Conservation (phyloP, 805 yeast species). For the Nakazawaea populi region DNA sequence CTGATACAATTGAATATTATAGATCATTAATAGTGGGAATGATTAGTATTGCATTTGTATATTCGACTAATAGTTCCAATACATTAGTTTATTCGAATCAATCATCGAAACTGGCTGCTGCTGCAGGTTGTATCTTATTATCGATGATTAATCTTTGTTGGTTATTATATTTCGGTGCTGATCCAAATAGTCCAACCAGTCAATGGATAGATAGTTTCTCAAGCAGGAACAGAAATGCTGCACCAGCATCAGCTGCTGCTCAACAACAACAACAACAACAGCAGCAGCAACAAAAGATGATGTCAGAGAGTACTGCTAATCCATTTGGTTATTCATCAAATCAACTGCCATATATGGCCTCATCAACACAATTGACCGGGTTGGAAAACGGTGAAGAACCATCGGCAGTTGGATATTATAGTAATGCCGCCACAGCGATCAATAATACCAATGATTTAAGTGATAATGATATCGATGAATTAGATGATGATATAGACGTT, state of each 20-base stretch:
- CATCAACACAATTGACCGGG: conserved; percentile 55
- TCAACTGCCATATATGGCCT: conserved; percentile 14
- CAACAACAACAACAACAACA: conserved; percentile 13
- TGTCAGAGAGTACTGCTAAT: conserved; percentile 20
- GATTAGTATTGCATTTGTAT: conserved; percentile 69
- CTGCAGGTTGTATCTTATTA: conserved; percentile 85
- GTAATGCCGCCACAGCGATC: conserved; percentile 10
- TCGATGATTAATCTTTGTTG: conserved; percentile 80
- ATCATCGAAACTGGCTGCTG: conserved; percentile 73
- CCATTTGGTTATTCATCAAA: conserved; percentile 15
- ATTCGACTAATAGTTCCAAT: conserved; percentile 80
- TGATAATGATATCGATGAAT: conserved; percentile 8
- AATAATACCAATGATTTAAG: conserved; percentile 12
- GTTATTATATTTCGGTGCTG: conserved; percentile 87
- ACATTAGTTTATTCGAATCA: conserved; percentile 64
- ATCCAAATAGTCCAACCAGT: conserved; percentile 81
- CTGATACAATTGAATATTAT: conserved; percentile 64
- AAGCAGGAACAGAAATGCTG: conserved; percentile 1
- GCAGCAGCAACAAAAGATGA: conserved; percentile 17
- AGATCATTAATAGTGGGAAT: conserved; percentile 50
- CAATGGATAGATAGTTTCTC: conserved; percentile 57
- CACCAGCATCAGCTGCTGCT: background rate
- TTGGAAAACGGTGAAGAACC: conserved; percentile 44
- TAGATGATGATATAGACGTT: no score
- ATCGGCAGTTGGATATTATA: conserved; percentile 16